phyloP scores from a whole-genome alignment of 768 basidiomycete genomes.

The Auriculariales sp. region DNA sequence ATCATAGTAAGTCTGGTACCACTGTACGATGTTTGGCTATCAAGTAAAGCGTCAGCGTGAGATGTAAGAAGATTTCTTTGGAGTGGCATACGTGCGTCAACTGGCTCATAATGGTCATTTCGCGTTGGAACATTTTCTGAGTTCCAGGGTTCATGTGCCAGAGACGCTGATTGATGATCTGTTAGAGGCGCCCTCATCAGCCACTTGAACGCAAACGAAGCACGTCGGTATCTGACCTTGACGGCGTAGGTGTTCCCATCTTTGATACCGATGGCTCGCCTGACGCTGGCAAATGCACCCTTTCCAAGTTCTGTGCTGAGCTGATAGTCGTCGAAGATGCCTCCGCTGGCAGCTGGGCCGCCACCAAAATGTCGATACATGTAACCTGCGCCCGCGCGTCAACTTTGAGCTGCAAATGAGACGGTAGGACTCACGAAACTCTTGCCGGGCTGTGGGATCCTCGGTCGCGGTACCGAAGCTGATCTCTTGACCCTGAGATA shows the following conservation, averaged over 20 bases:
- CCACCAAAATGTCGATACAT: not conserved
- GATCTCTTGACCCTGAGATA: not conserved
- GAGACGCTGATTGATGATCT: constrained; percentile 17
- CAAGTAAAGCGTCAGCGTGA: too few relatives aligned
- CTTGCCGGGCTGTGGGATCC: not conserved
- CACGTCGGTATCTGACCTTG: constrained; percentile 28
- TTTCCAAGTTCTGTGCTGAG: constrained; percentile 46
- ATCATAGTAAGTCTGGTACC: constrained; percentile 65
- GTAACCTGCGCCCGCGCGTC: too few relatives aligned
- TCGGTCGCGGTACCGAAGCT: not conserved
- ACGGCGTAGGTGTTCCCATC: constrained; percentile 72
- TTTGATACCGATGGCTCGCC: constrained; percentile 58
- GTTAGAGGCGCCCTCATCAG: too few relatives aligned
- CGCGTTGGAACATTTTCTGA: constrained; percentile 38
- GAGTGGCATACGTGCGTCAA: too few relatives aligned
- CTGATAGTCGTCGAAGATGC: constrained; percentile 22
- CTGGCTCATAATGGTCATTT: constrained; percentile 64
- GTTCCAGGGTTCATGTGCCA: constrained; percentile 11
- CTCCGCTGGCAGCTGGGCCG: constrained; percentile 11
- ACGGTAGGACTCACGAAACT: not conserved
- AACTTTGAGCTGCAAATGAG: too few relatives aligned
- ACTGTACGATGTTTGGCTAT: constrained; percentile 69
- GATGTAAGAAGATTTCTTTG: too few relatives aligned
- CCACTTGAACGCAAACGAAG: too few relatives aligned
- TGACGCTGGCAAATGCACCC: constrained; percentile 84